phyloP scores from a whole-genome alignment of 495 filamentous ascomycete species.

The Cenococcum geophilum region DNA sequence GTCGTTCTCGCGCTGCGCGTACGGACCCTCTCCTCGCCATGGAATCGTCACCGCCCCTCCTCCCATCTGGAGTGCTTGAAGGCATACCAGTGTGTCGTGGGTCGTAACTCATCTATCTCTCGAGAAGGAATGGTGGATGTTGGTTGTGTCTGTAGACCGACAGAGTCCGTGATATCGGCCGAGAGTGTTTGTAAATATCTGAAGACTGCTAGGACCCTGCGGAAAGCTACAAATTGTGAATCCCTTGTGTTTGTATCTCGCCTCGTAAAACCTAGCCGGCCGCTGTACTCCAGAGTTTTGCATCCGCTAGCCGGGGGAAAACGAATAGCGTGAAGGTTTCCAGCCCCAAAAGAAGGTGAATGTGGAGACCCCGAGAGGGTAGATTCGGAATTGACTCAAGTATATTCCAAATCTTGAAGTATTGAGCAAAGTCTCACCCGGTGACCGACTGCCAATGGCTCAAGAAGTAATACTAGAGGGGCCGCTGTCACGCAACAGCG shows the following conservation, averaged over 20 bases:
- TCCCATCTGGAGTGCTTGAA: conserved; percentile 11
- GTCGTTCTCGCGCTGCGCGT: conserved; percentile 29
- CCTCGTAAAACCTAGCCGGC: background rate
- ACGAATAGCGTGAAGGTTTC: background rate
- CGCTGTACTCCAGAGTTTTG: background rate
- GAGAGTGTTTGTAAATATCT: background rate
- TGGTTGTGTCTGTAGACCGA: conserved; percentile 28
- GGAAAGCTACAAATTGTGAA: background rate
- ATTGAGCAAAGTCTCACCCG: background rate
- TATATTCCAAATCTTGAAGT: background rate
- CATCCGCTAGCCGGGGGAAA: conserved; percentile 3
- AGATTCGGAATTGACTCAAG: background rate
- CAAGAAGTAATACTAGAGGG: background rate
- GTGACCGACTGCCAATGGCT: background rate
- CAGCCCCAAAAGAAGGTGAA: background rate
- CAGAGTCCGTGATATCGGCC: background rate
- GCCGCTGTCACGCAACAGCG: background rate
- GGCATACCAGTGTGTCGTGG: conserved; percentile 20
- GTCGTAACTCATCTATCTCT: conserved; percentile 27
- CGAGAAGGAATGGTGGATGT: conserved; percentile 16
- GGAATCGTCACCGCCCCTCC: conserved; percentile 12
- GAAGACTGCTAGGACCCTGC: background rate
- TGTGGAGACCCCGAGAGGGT: background rate
- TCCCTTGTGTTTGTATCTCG: background rate
- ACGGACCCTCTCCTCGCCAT: conserved; percentile 26